These are phyloP conservation scores for Umbelopsis sp. DNA, from an alignment of 192 early-diverging fungal species.

Conservation along the genomic window DNA sequence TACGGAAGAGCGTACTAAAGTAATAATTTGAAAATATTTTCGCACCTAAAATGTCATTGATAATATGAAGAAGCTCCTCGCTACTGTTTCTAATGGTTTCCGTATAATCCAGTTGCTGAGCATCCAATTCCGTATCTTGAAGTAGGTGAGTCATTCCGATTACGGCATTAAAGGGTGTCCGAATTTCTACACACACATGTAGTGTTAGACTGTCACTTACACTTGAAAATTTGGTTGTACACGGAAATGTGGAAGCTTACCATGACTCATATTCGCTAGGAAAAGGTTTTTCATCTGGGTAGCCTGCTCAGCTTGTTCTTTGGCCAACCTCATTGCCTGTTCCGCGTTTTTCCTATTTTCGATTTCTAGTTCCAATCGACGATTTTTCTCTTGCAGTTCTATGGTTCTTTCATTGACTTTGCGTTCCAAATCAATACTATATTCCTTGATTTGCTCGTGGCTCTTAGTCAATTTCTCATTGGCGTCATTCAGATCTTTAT, in stretches of 20 bases:
- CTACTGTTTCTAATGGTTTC: slow-evolving; percentile 48
- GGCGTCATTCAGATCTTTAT: slow-evolving; percentile 19
- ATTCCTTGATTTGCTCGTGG: slow-evolving; percentile 26
- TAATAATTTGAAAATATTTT: background rate
- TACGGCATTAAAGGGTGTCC: slow-evolving; percentile 80
- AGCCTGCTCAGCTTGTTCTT: slow-evolving; percentile 52
- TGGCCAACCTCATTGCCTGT: slow-evolving; percentile 38
- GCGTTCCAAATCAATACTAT: slow-evolving; percentile 19
- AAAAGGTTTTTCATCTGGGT: slow-evolving; percentile 56
- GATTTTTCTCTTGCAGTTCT: slow-evolving; percentile 19
- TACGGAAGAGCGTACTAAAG: too few species aligned
- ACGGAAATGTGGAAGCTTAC: background rate
- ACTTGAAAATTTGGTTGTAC: too few species aligned
- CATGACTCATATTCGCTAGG: slow-evolving; percentile 81
- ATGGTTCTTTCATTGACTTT: slow-evolving; percentile 22
- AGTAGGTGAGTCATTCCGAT: slow-evolving; percentile 69
- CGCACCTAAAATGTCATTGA: slow-evolving; percentile 43
- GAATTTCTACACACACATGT: slow-evolving; percentile 39
- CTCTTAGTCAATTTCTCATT: slow-evolving; percentile 20
- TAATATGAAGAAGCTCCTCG: slow-evolving; percentile 44
- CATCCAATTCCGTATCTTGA: slow-evolving; percentile 70
- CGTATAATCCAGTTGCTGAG: slow-evolving; percentile 64
- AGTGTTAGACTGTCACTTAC: too few species aligned
- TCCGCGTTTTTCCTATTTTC: slow-evolving; percentile 20
- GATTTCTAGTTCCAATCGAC: slow-evolving; percentile 11